Conservation (phyloP, 129 eudicot genomes). For the Rutidosis leptorrhynchoides region DNA sequence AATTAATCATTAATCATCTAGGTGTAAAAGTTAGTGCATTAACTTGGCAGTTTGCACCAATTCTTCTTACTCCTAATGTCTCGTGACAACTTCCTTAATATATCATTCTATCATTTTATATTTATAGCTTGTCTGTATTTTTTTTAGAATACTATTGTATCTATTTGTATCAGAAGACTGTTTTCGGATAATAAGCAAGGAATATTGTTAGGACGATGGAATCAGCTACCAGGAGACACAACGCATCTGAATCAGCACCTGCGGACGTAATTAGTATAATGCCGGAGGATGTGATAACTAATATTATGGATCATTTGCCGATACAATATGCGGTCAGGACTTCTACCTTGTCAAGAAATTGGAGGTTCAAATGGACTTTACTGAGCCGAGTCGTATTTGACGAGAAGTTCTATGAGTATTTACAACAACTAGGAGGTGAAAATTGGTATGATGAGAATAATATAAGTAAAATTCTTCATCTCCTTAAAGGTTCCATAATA, state of each 20-base stretch:
- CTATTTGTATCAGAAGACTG: too few relatives aligned
- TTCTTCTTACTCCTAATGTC: too few relatives aligned
- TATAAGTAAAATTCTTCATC: neutral
- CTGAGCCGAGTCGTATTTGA: constrained; percentile 15
- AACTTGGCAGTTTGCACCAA: too few relatives aligned
- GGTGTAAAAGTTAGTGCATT: too few relatives aligned
- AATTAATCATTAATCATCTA: too few relatives aligned
- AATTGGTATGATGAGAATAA: neutral
- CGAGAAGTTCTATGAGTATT: neutral
- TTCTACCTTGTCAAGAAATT: constrained; percentile 7
- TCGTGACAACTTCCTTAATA: too few relatives aligned
- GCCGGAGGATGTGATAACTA: constrained; percentile 3
- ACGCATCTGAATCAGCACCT: neutral
- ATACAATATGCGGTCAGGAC: constrained; percentile 14
- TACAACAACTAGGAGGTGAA: neutral
- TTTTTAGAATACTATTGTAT: too few relatives aligned
- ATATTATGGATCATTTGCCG: constrained; percentile 18
- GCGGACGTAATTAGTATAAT: neutral
- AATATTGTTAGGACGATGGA: neutral
- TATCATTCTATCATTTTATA: too few relatives aligned
- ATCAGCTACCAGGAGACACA: neutral
- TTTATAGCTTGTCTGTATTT: too few relatives aligned
- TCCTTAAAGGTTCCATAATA: constrained; percentile 1
- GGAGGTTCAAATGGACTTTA: constrained; percentile 16
- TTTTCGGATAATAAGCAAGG: too few relatives aligned